phyloP scores from a whole-genome alignment of 129 eudicot genomes.

The Heracleum sosnowskyi region DNA sequence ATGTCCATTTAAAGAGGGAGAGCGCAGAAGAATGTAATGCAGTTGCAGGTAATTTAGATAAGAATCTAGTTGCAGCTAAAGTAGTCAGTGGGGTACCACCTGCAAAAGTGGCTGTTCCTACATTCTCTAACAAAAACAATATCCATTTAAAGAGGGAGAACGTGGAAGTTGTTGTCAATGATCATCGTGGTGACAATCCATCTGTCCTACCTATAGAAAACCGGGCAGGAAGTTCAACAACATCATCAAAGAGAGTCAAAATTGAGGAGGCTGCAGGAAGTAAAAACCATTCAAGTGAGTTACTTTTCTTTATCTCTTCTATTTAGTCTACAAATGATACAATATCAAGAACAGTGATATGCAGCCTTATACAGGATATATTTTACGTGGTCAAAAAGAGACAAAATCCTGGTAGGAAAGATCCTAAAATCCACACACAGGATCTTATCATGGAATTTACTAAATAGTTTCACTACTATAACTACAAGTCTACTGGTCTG shows the following conservation, averaged over 20 bases:
- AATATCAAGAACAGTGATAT: neutral
- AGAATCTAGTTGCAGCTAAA: conserved; percentile 4
- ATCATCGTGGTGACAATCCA: neutral
- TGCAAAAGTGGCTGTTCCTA: neutral
- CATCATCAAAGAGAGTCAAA: neutral
- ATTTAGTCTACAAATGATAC: neutral
- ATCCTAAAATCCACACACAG: neutral
- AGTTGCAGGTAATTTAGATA: neutral
- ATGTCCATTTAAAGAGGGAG: neutral
- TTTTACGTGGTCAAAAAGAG: neutral
- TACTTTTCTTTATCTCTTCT: neutral
- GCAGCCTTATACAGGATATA: neutral
- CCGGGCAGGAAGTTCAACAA: neutral
- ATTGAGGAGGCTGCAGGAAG: conserved; percentile 9
- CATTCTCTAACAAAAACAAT: neutral
- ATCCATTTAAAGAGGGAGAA: neutral
- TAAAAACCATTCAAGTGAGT: conserved; percentile 24
- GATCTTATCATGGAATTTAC: neutral
- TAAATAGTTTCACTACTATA: neutral
- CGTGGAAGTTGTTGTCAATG: neutral
- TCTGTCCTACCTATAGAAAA: neutral
- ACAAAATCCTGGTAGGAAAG: neutral
- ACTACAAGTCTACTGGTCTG: neutral
- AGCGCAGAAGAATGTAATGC: neutral
- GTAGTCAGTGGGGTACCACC: neutral